These are phyloP conservation scores for Ophiostoma pallidulum DNA, from an alignment of 2,329 filamentous ascomycete genomes.

Conservation along the genomic window DNA sequence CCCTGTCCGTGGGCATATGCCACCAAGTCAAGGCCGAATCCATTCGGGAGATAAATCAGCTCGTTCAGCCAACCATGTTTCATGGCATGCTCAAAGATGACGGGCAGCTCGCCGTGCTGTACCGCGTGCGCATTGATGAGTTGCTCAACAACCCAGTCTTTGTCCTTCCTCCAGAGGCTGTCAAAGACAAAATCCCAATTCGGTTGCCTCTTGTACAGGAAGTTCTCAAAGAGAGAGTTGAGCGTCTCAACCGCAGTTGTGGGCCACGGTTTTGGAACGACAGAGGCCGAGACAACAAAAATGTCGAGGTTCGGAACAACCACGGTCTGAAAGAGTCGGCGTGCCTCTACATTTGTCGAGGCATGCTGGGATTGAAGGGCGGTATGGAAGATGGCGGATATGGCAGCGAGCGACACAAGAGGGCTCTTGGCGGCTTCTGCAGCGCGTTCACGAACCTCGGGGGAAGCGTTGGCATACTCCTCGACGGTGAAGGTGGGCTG, in stretches of 20 bases:
- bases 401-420: slow-evolving; percentile 77
- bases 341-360: slow-evolving; percentile 54
- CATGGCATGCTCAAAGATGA: slow-evolving; percentile 70
- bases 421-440: slow-evolving; percentile 67
- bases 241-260: slow-evolving; percentile 65
- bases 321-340: slow-evolving; percentile 56
- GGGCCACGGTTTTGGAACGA: slow-evolving; percentile 69
- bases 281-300: slow-evolving; percentile 69
- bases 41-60: slow-evolving; percentile 67
- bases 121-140: slow-evolving; percentile 68
- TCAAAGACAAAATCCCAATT: slow-evolving; percentile 84
- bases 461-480: slow-evolving; percentile 41
- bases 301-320: slow-evolving; percentile 67
- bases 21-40: slow-evolving; percentile 79
- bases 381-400: slow-evolving; percentile 58
- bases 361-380: slow-evolving; percentile 52
- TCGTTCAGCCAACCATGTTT: slow-evolving; percentile 79
- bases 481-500: slow-evolving; percentile 63
- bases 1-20: slow-evolving; percentile 75
- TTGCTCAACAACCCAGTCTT: slow-evolving; percentile 71
- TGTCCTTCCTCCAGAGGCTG: slow-evolving; percentile 85
- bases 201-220: slow-evolving; percentile 66
- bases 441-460: slow-evolving; percentile 43
- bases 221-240: slow-evolving; percentile 70
- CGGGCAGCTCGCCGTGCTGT: slow-evolving; percentile 56